Evolutionary conservation across 1,284 basidiomycete species (phyloP).

Genomic region (Entoloma clypeatum): DNA sequence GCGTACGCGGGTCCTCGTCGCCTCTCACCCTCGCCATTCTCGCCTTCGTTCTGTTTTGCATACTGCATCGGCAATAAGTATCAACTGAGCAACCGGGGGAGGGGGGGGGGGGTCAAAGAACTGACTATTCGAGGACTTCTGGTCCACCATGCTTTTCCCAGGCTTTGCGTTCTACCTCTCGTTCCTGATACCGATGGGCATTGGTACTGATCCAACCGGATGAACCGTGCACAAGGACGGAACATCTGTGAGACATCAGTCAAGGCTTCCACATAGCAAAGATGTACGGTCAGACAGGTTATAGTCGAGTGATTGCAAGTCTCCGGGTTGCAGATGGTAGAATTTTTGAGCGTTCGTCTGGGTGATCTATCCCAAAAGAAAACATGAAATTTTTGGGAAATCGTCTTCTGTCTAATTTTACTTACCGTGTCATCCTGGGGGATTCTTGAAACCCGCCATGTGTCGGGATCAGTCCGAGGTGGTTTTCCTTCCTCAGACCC

Average conservation of each 20-base stretch:
- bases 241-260: not conserved
- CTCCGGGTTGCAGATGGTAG: too few relatives aligned
- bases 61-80: too few relatives aligned
- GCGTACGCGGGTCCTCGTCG: too few relatives aligned
- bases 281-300: too few relatives aligned
- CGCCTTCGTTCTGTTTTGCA: too few relatives aligned
- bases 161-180: constrained; percentile 1
- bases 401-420: not conserved
- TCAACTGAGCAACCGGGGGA: not conserved
- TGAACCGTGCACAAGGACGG: not conserved
- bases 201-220: not conserved
- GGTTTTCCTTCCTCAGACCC: not conserved
- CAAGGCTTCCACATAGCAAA: not conserved
- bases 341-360: not conserved
- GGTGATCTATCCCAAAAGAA: not conserved
- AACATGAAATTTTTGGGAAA: not conserved
- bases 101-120: not conserved
- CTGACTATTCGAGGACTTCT: not conserved
- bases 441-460: not conserved
- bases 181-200: not conserved
- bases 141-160: constrained; percentile 1
- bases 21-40: too few relatives aligned
- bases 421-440: not conserved
- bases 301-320: too few relatives aligned
- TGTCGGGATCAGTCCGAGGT: not conserved